Evolutionary conservation across 129 eudicot species (phyloP), one percentile per base, ranked within the genome.

Genomic region (Smallanthus sonchifolius): DNA sequence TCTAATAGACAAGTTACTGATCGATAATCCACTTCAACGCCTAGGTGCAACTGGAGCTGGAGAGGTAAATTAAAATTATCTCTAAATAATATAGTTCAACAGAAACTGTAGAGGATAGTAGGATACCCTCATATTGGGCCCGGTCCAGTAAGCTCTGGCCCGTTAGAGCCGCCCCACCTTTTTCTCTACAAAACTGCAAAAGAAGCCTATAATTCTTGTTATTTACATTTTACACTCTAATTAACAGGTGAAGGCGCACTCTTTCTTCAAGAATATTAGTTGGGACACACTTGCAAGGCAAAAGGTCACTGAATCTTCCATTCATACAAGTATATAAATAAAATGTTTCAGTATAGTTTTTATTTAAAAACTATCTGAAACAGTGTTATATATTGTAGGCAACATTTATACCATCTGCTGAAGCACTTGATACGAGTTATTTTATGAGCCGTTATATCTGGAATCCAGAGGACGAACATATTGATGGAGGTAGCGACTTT

Each of bases 391-490:
- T 77, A 6, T 57, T 76, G 68, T 73, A 95, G 97, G 97, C 99
- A 16, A 78, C 92, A 75, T 95, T 91, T 75, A 86, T 95, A 67
- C 99, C 99, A 55, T 70, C 97, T 37, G 85, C 87, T 17, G 96
- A 95, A 61, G 79, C 93, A 63, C 92, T 79, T 65, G 99, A 95
- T 84, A 95, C 99, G 3, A 84, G 97, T 78, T 95, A 95, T 82
- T 95, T 95, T 73, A 88, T 87, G 97, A 94, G 99, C 73, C 99
- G 99, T 49, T 91, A 94, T 72, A 87, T 95, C 35, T 95, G 99
- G 99, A 95, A 95, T 84, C 94, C 91, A 49, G 94, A 95, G 65
- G 97, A 88, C 20, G 87, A 85, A 72, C 89, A 88, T 75, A 77
- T 87, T 39, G 84, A 69, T 65, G 97, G 96, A 80, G 91, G 85